Conservation (phyloP, 495 filamentous ascomycete genomes). For the Lasiosphaeria hispida region DNA sequence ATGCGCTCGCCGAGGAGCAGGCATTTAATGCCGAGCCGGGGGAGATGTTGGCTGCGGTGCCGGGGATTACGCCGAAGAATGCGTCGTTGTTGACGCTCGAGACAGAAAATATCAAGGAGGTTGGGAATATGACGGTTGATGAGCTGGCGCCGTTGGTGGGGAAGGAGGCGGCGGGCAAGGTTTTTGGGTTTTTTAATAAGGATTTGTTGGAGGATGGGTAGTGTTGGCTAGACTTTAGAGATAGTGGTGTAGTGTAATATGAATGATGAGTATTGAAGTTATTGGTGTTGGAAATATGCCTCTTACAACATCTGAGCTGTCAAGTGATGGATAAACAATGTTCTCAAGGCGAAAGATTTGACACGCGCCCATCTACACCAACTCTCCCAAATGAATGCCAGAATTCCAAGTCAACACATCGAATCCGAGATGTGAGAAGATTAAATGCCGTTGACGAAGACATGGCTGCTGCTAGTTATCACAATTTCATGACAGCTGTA, state of each 20-base stretch:
- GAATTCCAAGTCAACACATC: too few species aligned
- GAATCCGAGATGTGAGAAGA: too few species aligned
- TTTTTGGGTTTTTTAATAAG: conserved; percentile 79
- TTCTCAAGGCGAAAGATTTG: too few species aligned
- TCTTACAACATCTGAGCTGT: too few species aligned
- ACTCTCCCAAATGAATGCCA: too few species aligned
- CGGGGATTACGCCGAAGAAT: conserved; percentile 80
- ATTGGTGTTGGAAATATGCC: too few species aligned
- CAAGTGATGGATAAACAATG: too few species aligned
- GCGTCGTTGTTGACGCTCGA: conserved; percentile 66
- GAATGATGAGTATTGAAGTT: not conserved
- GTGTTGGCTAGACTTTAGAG: not conserved
- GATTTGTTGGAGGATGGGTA: conserved; percentile 58
- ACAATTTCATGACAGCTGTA: too few species aligned
- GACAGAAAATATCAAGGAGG: conserved; percentile 71
- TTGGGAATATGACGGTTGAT: conserved; percentile 80
- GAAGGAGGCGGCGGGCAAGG: conserved; percentile 72
- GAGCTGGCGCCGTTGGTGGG: conserved; percentile 74
- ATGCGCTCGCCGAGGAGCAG: conserved; percentile 52
- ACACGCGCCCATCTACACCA: too few species aligned
- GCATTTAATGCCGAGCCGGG: conserved; percentile 61
- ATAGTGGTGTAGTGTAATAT: not conserved
- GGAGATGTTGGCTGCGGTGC: conserved; percentile 85
- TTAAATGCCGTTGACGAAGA: too few species aligned
- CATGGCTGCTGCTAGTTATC: too few species aligned